Evolutionary conservation across 2,329 filamentous ascomycete species (phyloP), one percentile per base, ranked within the genome.

Genomic region (Phaeosphaeria sp.): DNA sequence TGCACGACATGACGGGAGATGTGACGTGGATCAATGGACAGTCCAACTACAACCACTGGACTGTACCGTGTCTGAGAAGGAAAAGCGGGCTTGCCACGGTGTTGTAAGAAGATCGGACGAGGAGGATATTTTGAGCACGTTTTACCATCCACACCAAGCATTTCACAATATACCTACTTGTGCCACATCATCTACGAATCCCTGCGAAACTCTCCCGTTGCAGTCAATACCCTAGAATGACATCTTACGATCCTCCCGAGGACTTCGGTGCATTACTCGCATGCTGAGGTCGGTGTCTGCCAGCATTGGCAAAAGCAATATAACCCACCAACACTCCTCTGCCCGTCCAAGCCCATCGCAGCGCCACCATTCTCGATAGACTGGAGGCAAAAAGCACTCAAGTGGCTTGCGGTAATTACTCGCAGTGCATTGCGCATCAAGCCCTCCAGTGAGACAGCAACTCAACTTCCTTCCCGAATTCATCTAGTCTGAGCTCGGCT

Each of bases 1-100:
- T 58, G 56, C 64, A 56, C 56, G 30, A 39, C 33, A 36, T 36
- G 6, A 13, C 15, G 8, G 30, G 6, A 36, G 48, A 53, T 46
- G 40, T 25, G 44, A 25, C 21, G 11, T 36, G 30, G 30, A 3
- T 7, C 30, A 36, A 36, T 36, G 30, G 11, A 36, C 30, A 13
- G 11, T 36, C 30, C 15, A 13, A 36, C 30, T 36, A 36, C 11
- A 36, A 3, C 30, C 30, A 13, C 30, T 13, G 30, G 30, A 36
- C 3, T 36, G 30, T 36, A 36, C 11, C 30, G 15, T 36, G 30
- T 36, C 30, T 36, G 30, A 3, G 11, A 13, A 13, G 11, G 11
- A 13, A 36, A 13, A 13, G 3, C 30, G 11, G 11, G 8, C 15
- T 36, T 36, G 30, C 6, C 3, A 36, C 30, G 15, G 30, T 3